These are phyloP conservation scores for Musa itinerans DNA, from an alignment of 176 grass and related monocot genomes.

Conservation along the genomic window DNA sequence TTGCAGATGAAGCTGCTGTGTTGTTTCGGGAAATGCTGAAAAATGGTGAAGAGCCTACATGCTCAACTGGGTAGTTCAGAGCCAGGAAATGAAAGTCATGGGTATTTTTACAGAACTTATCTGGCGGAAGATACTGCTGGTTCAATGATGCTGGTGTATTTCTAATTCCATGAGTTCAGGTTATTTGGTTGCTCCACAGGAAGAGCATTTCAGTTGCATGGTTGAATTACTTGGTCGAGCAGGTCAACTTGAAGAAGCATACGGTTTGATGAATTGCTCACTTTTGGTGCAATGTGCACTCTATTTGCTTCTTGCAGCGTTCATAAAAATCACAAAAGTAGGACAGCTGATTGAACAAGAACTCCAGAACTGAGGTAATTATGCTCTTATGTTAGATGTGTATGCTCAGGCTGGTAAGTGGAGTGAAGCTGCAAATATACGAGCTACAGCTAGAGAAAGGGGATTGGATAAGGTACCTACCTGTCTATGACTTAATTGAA, in stretches of 20 bases:
- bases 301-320: constrained; percentile 51
- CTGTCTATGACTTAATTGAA: constrained; percentile 49
- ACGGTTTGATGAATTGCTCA: constrained; percentile 34
- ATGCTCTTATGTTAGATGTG: constrained; percentile 49
- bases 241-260: constrained; percentile 45
- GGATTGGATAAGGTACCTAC: constrained; percentile 37
- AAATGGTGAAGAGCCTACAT: constrained; percentile 25
- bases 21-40: constrained; percentile 37
- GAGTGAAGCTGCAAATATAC: constrained; percentile 40
- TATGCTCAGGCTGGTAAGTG: constrained; percentile 43
- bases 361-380: constrained; percentile 39
- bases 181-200: constrained; percentile 41
- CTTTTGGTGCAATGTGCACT: constrained; percentile 29
- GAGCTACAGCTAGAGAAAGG: constrained; percentile 29
- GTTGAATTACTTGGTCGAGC: constrained; percentile 47
- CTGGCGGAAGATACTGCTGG: constrained; percentile 38
- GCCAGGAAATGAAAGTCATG: constrained; percentile 39
- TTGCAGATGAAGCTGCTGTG: constrained; percentile 24
- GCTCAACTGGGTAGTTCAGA: constrained; percentile 47
- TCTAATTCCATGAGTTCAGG: constrained; percentile 41
- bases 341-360: constrained; percentile 37
- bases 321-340: constrained; percentile 39
- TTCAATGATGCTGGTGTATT: constrained; percentile 36
- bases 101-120: constrained; percentile 31
- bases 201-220: constrained; percentile 57